Evolutionary conservation across 371 early-diverging fungal genomes (phyloP), one percentile per base, ranked within the genome.

Genomic region (Mucor velutinosus): DNA sequence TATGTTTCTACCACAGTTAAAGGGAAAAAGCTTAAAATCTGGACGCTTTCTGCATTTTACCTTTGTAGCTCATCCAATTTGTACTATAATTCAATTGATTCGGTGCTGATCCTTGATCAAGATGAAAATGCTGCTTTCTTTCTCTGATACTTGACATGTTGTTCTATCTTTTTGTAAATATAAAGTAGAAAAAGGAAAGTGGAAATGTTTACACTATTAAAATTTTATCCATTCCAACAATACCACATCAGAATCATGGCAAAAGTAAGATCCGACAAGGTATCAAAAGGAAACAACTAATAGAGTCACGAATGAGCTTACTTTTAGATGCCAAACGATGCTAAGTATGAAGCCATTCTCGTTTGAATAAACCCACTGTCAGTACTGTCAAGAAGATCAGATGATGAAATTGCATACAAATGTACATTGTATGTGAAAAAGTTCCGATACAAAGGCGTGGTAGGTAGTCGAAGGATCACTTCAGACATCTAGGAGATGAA

Each of bases 31-130:
- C 35, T 27, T 12, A 15, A 58, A 21, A 3, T 7, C 7, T 45
- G n/a, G 10, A 7, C 32, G n/a, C n/a, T 30, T 37, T 33, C 29
- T 45, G 8, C 8, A 33, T 2, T 21, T 58, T 58, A 69, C 69
- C 69, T 64, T 69, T 64, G 41, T 69, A 69, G n/a, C 60, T 69
- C 60, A 69, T 69, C 51, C 58, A 69, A 15, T 69, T 69, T 49
- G 64, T 69, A n/a, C 47, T 60, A 32, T 69, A 69, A n/a, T 41
- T 64, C n/a, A 69, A 41, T 43, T 59, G 60, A 43, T 60, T 69
- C 2, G 69, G 64, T 51, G 69, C 69, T 59, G 69, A 53, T 10
- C 49, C 60, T 64, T 60, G 49, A 53, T 69, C 69, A 25, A 69
- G 60, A 19, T 58, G n/a, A 58, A 65, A 65, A 23, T 43, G 39